phyloP scores from a whole-genome alignment of 2,329 filamentous ascomycete species.

The Xylariales sp. region DNA sequence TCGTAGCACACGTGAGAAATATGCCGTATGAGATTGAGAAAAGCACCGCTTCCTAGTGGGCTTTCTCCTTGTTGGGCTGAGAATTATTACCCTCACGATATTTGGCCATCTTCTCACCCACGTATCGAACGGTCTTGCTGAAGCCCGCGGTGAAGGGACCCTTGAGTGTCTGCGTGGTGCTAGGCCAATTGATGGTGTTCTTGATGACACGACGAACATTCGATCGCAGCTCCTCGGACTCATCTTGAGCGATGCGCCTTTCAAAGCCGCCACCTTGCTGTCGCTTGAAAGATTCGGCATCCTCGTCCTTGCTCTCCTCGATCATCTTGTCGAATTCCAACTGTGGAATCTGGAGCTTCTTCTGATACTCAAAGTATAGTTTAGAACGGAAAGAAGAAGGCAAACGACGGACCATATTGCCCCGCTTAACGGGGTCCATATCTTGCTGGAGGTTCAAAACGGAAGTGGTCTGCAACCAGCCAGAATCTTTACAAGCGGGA shows the following conservation, averaged over 20 bases:
- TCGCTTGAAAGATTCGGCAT: conserved; percentile 62
- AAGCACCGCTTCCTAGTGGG: too few species aligned
- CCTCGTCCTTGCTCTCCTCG: conserved; percentile 67
- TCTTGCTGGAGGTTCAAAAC: conserved; percentile 76
- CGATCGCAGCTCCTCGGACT: conserved; percentile 60
- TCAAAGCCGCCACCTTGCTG: conserved; percentile 83
- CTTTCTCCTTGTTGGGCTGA: conserved; percentile 13
- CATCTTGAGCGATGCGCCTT: conserved; percentile 70
- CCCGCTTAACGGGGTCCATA: conserved; percentile 85
- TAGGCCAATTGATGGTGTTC: conserved; percentile 89
- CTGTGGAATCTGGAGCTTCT: conserved; percentile 80
- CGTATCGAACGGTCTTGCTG: conserved; percentile 65
- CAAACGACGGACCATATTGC: conserved; percentile 93
- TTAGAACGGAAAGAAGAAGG: conserved; percentile 83
- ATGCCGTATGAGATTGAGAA: too few species aligned
- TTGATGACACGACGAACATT: conserved; percentile 74
- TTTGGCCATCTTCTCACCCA: conserved; percentile 76
- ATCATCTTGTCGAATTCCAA: conserved; percentile 84
- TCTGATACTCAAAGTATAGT: conserved; percentile 92
- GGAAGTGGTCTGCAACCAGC: conserved; percentile 61
- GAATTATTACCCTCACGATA: conserved; percentile 42
- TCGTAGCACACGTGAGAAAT: too few species aligned
- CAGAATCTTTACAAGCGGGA: conserved; percentile 47
- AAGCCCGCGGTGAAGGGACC: conserved; percentile 75
- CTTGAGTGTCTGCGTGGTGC: conserved; percentile 82